Percentiles rank a stretch among this genome's conserved stretches.
Conservation (phyloP, 2,329 filamentous ascomycete species). For the Fusarium coffeatum region DNA sequence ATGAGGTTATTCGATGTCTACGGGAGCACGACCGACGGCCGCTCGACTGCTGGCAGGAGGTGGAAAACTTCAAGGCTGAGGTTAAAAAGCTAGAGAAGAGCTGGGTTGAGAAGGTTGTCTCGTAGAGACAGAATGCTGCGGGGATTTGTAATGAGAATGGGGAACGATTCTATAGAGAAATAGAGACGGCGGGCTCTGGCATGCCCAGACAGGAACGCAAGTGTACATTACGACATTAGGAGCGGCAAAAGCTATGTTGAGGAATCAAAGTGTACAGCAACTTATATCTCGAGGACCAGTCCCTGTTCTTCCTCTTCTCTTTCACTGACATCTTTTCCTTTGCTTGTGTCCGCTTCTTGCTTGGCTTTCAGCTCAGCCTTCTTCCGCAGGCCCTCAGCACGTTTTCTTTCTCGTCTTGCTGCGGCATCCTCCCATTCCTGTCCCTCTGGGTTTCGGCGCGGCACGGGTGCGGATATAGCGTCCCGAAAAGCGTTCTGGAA, state of each 20-base stretch:
- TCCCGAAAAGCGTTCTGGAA: conserved; percentile 66
- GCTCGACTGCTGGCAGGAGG: conserved; percentile 94
- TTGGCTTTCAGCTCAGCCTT: conserved; percentile 56
- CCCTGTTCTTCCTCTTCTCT: conserved; percentile 37
- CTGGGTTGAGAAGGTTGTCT: conserved; percentile 87
- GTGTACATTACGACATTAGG: conserved; percentile 51
- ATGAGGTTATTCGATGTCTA: conserved; percentile 82
- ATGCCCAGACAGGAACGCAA: conserved; percentile 32
- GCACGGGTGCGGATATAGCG: conserved; percentile 45
- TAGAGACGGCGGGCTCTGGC: conserved; percentile 29
- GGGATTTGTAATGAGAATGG: conserved; percentile 10
- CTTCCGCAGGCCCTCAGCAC: conserved; percentile 66
- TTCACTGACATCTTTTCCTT: conserved; percentile 22
- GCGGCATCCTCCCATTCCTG: conserved; percentile 67
- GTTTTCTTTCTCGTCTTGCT: conserved; percentile 65
- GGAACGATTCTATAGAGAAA: conserved; percentile 34
- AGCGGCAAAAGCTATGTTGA: conserved; percentile 49
- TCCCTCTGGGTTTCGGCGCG: conserved; percentile 50
- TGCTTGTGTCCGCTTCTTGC: conserved; percentile 17
- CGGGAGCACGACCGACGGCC: conserved; percentile 86
- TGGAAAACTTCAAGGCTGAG: conserved; percentile 89
- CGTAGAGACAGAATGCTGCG: conserved; percentile 46
- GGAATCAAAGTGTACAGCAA: conserved; percentile 45
- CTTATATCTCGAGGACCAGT: conserved; percentile 39
- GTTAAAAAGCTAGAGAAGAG: conserved; percentile 85